phyloP scores from a whole-genome alignment of 1,284 basidiomycete genomes.

The Pyrrhoderma noxium region DNA sequence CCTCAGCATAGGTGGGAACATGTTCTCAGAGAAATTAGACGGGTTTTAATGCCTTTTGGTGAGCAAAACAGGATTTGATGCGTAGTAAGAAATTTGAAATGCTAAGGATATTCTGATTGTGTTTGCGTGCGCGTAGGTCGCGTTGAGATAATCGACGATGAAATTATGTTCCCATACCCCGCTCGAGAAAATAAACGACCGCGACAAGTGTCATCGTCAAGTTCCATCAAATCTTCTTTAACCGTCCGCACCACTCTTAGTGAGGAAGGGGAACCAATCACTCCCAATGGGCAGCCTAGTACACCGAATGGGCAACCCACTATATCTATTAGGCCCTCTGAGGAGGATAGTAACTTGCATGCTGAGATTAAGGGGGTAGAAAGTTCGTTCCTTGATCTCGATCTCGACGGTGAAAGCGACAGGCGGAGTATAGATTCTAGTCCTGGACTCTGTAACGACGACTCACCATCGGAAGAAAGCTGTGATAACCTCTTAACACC shows the following conservation, averaged over 20 bases:
- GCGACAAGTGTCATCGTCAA: background rate
- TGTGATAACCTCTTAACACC: conserved; percentile 12
- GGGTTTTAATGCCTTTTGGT: conserved; percentile 43
- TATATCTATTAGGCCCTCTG: conserved; percentile 18
- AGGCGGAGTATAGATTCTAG: conserved; percentile 8
- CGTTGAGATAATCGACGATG: conserved; percentile 66
- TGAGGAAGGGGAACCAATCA: background rate
- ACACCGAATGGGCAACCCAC: background rate
- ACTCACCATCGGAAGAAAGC: conserved; percentile 14
- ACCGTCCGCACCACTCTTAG: conserved; percentile 8
- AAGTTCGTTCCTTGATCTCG: conserved; percentile 15
- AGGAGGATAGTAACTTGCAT: conserved; percentile 1
- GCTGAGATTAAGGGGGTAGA: background rate
- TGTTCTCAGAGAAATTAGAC: conserved; percentile 48
- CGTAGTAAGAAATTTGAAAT: too few relatives aligned
- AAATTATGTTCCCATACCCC: conserved; percentile 52
- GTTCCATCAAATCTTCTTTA: background rate
- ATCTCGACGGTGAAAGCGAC: background rate
- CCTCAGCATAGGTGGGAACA: conserved; percentile 50
- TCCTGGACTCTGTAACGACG: conserved; percentile 12
- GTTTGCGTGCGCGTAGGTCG: too few relatives aligned
- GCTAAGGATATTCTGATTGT: too few relatives aligned
- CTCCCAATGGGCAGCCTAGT: background rate
- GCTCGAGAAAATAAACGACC: conserved; percentile 10
- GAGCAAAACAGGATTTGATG: too few relatives aligned